These are phyloP conservation scores for Exophiala calicioides DNA, from an alignment of 2,329 filamentous ascomycete genomes.

Conservation along the genomic window DNA sequence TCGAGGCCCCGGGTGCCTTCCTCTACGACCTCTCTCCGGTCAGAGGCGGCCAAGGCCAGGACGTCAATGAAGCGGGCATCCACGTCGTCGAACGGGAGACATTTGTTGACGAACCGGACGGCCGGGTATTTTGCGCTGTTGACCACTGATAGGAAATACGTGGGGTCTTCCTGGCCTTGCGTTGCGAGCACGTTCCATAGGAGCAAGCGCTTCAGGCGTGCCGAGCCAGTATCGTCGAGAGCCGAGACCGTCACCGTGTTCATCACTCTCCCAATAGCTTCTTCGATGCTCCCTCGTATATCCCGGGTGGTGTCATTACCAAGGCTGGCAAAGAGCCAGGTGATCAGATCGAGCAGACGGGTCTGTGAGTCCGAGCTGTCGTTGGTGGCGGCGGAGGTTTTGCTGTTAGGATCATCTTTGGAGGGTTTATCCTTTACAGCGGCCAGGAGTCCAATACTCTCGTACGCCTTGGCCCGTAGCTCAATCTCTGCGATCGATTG, in stretches of 20 bases:
- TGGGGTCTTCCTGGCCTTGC: slow-evolving; percentile 41
- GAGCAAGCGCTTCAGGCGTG: slow-evolving; percentile 58
- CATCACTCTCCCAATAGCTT: slow-evolving; percentile 78
- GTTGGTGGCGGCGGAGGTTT: too few relatives aligned
- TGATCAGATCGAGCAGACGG: slow-evolving; percentile 56
- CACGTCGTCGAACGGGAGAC: slow-evolving; percentile 75
- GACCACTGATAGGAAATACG: slow-evolving; percentile 50
- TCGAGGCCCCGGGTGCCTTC: slow-evolving; percentile 88
- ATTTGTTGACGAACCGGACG: slow-evolving; percentile 87
- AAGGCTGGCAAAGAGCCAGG: slow-evolving; percentile 82
- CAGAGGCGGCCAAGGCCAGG: slow-evolving; percentile 70
- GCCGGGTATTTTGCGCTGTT: slow-evolving; percentile 78
- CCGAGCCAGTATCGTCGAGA: slow-evolving; percentile 44
- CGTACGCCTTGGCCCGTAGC: slow-evolving; percentile 79
- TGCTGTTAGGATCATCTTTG: too few relatives aligned
- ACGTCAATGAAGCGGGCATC: slow-evolving; percentile 86
- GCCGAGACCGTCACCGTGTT: slow-evolving; percentile 50
- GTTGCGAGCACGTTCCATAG: slow-evolving; percentile 65
- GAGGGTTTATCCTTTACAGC: too few relatives aligned
- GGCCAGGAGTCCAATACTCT: slow-evolving; percentile 81
- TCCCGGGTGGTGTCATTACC: slow-evolving; percentile 73
- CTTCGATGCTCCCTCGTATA: slow-evolving; percentile 84
- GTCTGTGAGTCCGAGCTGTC: slow-evolving; percentile 57
- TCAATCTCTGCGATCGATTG: slow-evolving; percentile 61
- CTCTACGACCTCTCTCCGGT: slow-evolving; percentile 81